These are phyloP conservation scores for Arctium lappa DNA, from an alignment of 129 eudicot species.

Conservation along the genomic window DNA sequence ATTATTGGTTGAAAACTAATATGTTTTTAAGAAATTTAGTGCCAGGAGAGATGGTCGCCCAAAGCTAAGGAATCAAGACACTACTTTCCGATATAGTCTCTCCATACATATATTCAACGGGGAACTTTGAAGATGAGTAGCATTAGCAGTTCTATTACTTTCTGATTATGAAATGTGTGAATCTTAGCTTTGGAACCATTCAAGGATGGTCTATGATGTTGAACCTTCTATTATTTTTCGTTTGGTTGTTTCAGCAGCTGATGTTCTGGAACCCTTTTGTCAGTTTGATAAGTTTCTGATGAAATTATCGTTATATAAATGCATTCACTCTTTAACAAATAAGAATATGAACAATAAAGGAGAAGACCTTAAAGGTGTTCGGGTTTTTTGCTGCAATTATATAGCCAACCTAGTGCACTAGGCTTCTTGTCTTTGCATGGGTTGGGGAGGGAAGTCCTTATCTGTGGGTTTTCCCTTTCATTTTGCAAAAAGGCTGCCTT, in stretches of 20 bases:
- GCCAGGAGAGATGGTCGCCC: constrained; percentile 4
- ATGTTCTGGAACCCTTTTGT: neutral
- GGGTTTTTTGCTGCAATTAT: neutral
- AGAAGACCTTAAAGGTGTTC: neutral
- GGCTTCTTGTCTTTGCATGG: neutral
- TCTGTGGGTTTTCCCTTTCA: neutral
- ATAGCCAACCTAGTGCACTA: neutral
- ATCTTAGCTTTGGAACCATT: neutral
- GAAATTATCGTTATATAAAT: neutral
- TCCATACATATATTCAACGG: neutral
- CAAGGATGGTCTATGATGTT: neutral
- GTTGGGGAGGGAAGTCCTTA: neutral
- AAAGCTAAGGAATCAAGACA: neutral
- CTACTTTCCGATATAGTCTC: neutral
- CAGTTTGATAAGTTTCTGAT: neutral
- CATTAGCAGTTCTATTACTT: neutral
- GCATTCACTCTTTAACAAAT: neutral
- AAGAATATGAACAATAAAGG: neutral
- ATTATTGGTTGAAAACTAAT: neutral
- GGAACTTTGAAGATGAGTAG: constrained; percentile 20
- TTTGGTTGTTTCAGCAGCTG: neutral
- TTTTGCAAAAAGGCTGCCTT: neutral
- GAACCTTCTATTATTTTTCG: neutral
- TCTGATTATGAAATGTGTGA: neutral
- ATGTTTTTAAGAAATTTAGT: neutral